Base-by-base conservation (phyloP, 176 grass and related monocot genomes). In the Paspalum notatum region DNA sequence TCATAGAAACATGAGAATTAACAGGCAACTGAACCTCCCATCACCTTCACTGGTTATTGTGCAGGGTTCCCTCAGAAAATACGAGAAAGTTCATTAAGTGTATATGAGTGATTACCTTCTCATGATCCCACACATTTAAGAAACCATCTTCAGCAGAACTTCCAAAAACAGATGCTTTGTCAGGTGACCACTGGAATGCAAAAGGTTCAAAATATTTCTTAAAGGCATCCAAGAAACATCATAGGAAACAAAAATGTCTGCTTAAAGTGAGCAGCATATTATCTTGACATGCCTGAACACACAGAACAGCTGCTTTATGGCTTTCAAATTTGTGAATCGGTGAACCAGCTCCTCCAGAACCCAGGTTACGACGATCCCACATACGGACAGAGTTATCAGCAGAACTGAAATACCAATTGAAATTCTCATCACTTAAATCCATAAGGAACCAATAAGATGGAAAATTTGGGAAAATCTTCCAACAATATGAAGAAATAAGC, bases 131-230 rank as follows among this genome's bases (percentile, higher is more conserved):
- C 42, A 99, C 82, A 14, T 93, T 95, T 64, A 99, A 80, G 76
- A 93, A 89, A 48, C 92, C 92, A 86, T 99, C 96, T 80, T 95
- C 92, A 0, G 86, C 90, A 61, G 92, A 80, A 87, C 96, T 95
- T 88, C 90, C 90, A 88, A 99, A 99, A 73, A 95, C 90, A 91
- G 92, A 95, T 88, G 92, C 79, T 82, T 69, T 99, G 76, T 95
- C 90, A 73, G 96, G 96, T 80, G 86, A 99, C 96, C 96, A 99
- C 96, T 99, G 86, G 17, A 93, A 80, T 54, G 39, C 27, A 78
- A 38, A 64, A 85, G 49, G 42, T 51, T 26, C 27, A 5, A 70
- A 56, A 81, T 85, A 80, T 51, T 10, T 7, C 12, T 8, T 16
- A 50, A 80, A 75, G 67, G 39, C 20, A 54, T 74, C 52, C 47